Conservation (phyloP, 2,329 filamentous ascomycete species). For the Claviceps lovelessii region DNA sequence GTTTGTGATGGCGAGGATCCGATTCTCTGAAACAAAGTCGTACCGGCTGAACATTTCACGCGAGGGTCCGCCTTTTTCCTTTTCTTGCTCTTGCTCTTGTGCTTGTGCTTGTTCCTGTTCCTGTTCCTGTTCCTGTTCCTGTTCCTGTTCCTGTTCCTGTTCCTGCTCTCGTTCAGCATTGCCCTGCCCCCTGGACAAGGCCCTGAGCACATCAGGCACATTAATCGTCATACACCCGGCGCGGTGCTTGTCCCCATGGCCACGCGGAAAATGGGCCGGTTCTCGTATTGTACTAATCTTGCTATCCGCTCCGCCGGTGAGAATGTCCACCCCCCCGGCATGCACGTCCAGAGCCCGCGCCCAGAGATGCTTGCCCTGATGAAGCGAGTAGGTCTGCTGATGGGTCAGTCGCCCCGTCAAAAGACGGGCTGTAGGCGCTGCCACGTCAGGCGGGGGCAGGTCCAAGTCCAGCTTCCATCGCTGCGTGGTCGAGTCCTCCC, state of each 20-base stretch:
- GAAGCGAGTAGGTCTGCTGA: slow-evolving; percentile 43
- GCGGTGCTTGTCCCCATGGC: not conserved
- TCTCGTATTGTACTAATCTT: slow-evolving; percentile 37
- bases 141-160: not conserved
- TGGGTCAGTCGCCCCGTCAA: slow-evolving; percentile 30
- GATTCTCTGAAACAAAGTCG: slow-evolving; percentile 40
- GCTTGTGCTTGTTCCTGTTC: not conserved
- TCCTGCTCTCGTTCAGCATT: not conserved
- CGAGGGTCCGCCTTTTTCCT: slow-evolving; percentile 1
- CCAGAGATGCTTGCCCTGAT: slow-evolving; percentile 88
- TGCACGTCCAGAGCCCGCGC: slow-evolving; percentile 37
- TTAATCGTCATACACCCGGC: slow-evolving; percentile 13
- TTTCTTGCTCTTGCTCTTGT: not conserved
- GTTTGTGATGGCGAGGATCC: slow-evolving; percentile 43
- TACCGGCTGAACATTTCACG: slow-evolving; percentile 44
- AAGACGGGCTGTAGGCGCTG: not conserved
- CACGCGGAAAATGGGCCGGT: not conserved
- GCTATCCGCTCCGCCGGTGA: slow-evolving; percentile 78
- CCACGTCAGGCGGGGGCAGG: not conserved
- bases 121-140: too few relatives aligned
- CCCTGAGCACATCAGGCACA: slow-evolving; percentile 19
- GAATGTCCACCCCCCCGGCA: slow-evolving; percentile 30
- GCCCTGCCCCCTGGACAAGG: slow-evolving; percentile 5
- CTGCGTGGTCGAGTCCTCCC: slow-evolving; percentile 69
- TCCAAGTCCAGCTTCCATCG: slow-evolving; percentile 39